phyloP scores from a whole-genome alignment of 371 early-diverging fungal species.

The Choanephora cucurbitarum region DNA sequence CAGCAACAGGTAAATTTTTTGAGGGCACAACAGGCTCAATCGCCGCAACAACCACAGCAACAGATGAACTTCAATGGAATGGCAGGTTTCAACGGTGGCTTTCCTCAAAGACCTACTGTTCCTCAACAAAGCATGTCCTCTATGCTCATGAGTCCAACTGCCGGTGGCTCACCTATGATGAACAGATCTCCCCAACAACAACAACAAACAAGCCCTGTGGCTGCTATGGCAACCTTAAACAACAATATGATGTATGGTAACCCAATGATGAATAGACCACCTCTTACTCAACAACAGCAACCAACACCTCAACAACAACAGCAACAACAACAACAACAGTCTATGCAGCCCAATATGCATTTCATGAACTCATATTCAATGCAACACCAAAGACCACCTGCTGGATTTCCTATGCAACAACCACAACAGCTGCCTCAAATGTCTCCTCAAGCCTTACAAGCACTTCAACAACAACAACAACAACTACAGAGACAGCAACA shows the following conservation, averaged over 20 bases:
- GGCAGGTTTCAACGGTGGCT: slow-evolving; percentile 29
- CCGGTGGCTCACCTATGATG: slow-evolving; percentile 5
- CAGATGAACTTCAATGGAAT: slow-evolving; percentile 18
- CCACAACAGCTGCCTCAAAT: slow-evolving; percentile 14
- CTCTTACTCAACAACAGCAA: slow-evolving; percentile 6
- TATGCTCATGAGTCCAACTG: slow-evolving; percentile 16
- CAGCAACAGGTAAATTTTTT: slow-evolving; percentile 29
- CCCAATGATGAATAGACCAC: slow-evolving; percentile 9
- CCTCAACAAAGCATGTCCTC: slow-evolving; percentile 16
- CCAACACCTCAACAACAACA: slow-evolving; percentile 18
- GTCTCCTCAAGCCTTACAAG: neutral
- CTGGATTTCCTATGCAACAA: slow-evolving; percentile 16
- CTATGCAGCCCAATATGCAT: slow-evolving; percentile 3
- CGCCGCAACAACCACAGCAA: slow-evolving; percentile 20
- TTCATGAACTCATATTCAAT: neutral
- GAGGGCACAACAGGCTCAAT: slow-evolving; percentile 11
- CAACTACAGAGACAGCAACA: slow-evolving; percentile 29
- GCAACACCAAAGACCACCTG: slow-evolving; percentile 15
- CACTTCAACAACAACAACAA: slow-evolving; percentile 26
- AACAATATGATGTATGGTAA: slow-evolving; percentile 18
- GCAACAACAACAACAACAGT: slow-evolving; percentile 18
- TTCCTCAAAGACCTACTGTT: slow-evolving; percentile 29
- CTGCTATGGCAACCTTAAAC: slow-evolving; percentile 2
- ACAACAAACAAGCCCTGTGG: slow-evolving; percentile 10
- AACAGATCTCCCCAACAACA: slow-evolving; percentile 4